phyloP scores from a whole-genome alignment of 2,329 filamentous ascomycete species.

The Penicillium sp. region DNA sequence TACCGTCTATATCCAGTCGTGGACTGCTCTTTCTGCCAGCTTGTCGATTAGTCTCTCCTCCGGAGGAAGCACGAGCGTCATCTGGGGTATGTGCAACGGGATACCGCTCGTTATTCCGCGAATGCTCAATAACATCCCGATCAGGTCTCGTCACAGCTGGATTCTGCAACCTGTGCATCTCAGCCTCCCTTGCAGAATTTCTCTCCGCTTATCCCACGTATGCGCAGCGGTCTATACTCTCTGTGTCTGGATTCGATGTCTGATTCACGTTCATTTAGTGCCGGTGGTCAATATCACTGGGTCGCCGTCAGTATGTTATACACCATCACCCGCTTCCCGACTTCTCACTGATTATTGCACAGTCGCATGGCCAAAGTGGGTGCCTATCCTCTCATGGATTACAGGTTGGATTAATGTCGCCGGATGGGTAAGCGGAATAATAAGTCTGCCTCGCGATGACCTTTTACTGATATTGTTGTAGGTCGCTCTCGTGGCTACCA shows the following conservation, averaged over 20 bases:
- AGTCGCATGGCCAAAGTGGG: constrained; percentile 63
- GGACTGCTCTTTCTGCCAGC: constrained; percentile 63
- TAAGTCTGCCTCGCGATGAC: background rate
- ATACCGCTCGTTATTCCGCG: background rate
- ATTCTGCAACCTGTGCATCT: constrained; percentile 70
- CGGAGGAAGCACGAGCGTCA: constrained; percentile 71
- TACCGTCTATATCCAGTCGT: constrained; percentile 45
- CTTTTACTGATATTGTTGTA: constrained; percentile 27
- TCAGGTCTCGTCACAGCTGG: constrained; percentile 59
- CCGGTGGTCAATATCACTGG: constrained; percentile 71
- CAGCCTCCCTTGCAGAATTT: constrained; percentile 71
- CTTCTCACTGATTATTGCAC: constrained; percentile 5
- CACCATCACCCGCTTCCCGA: too few relatives aligned
- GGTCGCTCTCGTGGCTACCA: constrained; percentile 66
- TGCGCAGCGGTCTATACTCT: constrained; percentile 4
- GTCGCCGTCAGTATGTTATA: constrained; percentile 56
- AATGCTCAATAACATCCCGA: background rate
- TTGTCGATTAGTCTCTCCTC: constrained; percentile 66
- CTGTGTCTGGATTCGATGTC: background rate
- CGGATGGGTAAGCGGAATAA: constrained; percentile 59
- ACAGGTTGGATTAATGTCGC: constrained; percentile 72
- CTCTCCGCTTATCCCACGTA: constrained; percentile 63
- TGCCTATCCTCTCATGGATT: constrained; percentile 66
- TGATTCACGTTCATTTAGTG: constrained; percentile 29
- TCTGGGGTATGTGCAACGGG: constrained; percentile 63